Conservation (phyloP, 345 rosid species). For the Citrus sp. region DNA sequence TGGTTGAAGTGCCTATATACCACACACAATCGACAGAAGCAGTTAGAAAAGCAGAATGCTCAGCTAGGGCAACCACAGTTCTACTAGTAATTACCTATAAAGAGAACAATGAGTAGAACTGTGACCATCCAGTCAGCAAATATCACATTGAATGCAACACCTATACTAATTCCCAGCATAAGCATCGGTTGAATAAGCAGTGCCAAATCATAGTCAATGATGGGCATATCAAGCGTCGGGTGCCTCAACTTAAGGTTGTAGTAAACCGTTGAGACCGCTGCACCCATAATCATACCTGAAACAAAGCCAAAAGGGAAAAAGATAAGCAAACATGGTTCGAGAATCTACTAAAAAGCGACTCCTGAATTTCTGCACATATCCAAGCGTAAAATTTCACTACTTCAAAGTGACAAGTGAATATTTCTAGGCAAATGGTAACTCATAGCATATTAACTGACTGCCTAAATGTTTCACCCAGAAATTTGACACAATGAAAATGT, state of each 20-base stretch:
- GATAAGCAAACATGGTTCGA: neutral
- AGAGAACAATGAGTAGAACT: constrained; percentile 74
- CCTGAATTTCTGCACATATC: neutral
- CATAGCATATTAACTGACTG: too few relatives aligned
- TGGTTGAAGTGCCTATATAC: constrained; percentile 37
- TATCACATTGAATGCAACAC: constrained; percentile 68
- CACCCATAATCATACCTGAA: constrained; percentile 91
- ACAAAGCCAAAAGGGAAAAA: neutral
- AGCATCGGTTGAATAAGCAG: constrained; percentile 85
- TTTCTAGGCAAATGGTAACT: neutral
- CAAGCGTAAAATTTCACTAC: neutral
- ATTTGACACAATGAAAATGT: neutral
- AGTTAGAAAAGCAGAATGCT: neutral
- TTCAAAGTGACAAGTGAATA: neutral
- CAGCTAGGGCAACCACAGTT: constrained; percentile 1
- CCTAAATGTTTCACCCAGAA: neutral
- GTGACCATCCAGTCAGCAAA: constrained; percentile 92
- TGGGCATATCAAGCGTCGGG: constrained; percentile 73
- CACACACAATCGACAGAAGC: constrained; percentile 1
- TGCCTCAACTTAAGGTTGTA: constrained; percentile 72
- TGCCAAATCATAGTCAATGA: constrained; percentile 82
- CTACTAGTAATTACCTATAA: constrained; percentile 43
- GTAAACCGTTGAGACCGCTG: constrained; percentile 71
- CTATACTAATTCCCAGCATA: constrained; percentile 78
- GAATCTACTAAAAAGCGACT: neutral